Percentiles rank a stretch among this genome's conserved stretches.
These are phyloP conservation scores for Leccinum fuscescens DNA, from an alignment of 1,284 basidiomycete genomes.

Conservation along the genomic window DNA sequence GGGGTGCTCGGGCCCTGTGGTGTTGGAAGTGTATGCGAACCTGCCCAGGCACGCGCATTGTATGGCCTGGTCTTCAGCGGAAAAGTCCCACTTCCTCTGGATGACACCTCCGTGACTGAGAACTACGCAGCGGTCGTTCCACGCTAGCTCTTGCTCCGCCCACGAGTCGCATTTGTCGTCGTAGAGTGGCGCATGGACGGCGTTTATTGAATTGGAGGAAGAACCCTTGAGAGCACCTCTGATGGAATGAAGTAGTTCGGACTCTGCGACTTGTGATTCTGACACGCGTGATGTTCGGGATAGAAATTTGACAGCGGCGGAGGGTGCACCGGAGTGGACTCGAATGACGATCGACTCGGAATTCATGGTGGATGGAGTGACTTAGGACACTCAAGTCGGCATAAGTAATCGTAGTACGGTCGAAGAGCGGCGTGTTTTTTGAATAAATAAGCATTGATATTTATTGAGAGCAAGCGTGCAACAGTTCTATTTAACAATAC, in stretches of 20 bases:
- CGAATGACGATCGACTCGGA: slow-evolving; percentile 30
- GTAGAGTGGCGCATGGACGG: slow-evolving; percentile 41
- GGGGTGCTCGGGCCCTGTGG: slow-evolving; percentile 35
- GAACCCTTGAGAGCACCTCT: slow-evolving; percentile 51
- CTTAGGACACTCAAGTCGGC: not conserved
- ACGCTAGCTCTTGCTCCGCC: slow-evolving; percentile 59
- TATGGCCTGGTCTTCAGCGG: slow-evolving; percentile 66
- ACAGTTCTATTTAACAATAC: slow-evolving; percentile 11
- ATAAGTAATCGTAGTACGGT: not conserved
- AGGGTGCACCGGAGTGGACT: slow-evolving; percentile 36
- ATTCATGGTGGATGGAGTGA: slow-evolving; percentile 15
- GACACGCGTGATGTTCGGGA: slow-evolving; percentile 10
- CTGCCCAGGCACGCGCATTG: slow-evolving; percentile 76
- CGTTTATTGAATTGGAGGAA: slow-evolving; percentile 38
- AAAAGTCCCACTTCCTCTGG: slow-evolving; percentile 72
- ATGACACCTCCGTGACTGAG: slow-evolving; percentile 72
- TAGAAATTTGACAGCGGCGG: slow-evolving; percentile 33
- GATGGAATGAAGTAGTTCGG: slow-evolving; percentile 51
- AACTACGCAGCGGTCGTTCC: slow-evolving; percentile 68
- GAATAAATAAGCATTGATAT: not conserved
- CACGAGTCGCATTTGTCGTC: slow-evolving; percentile 34
- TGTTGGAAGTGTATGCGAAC: slow-evolving; percentile 51
- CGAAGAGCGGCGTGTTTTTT: not conserved
- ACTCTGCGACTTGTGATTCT: slow-evolving; percentile 29
- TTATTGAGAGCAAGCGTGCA: slow-evolving; percentile 2